Conservation (phyloP, 352 stramenopile genomes). For the Pythium plurisporium region DNA sequence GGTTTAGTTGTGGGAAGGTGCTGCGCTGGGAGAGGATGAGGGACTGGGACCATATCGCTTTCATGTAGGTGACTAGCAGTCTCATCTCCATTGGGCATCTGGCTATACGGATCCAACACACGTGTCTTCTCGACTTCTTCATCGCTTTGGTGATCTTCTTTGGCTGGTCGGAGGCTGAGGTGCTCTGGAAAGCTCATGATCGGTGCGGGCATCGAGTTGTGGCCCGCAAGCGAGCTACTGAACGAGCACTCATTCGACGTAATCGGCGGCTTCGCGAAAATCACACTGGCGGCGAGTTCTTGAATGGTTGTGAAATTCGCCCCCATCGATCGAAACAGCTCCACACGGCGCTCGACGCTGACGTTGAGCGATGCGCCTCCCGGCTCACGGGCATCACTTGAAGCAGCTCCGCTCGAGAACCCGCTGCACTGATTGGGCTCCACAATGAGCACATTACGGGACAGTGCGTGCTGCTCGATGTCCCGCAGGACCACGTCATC, state of each 20-base stretch:
- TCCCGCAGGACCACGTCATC: conserved; percentile 55
- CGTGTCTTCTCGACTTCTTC: conserved; percentile 4
- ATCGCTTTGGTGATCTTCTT: conserved; percentile 28
- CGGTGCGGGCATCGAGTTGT: conserved; percentile 44
- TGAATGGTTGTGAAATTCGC: conserved; percentile 74
- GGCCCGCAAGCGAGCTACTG: conserved; percentile 55
- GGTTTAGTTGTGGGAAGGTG: neutral
- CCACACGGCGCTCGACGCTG: conserved; percentile 52
- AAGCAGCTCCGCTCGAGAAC: conserved; percentile 49
- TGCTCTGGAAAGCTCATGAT: conserved; percentile 69
- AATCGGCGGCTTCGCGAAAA: conserved; percentile 71
- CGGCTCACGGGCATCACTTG: conserved; percentile 39
- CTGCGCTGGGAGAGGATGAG: neutral
- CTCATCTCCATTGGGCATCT: neutral
- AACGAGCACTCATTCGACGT: conserved; percentile 52
- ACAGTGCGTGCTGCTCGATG: conserved; percentile 43
- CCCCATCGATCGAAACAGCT: conserved; percentile 55
- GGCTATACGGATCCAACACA: neutral
- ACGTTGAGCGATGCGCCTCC: conserved; percentile 2
- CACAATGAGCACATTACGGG: conserved; percentile 57
- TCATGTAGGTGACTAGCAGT: neutral
- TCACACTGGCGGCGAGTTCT: conserved; percentile 75
- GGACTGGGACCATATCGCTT: neutral
- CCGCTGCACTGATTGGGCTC: conserved; percentile 44
- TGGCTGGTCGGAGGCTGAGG: conserved; percentile 34